These are phyloP conservation scores for Dissophora globulifera DNA, from an alignment of 192 early-diverging fungal species.

Conservation along the genomic window DNA sequence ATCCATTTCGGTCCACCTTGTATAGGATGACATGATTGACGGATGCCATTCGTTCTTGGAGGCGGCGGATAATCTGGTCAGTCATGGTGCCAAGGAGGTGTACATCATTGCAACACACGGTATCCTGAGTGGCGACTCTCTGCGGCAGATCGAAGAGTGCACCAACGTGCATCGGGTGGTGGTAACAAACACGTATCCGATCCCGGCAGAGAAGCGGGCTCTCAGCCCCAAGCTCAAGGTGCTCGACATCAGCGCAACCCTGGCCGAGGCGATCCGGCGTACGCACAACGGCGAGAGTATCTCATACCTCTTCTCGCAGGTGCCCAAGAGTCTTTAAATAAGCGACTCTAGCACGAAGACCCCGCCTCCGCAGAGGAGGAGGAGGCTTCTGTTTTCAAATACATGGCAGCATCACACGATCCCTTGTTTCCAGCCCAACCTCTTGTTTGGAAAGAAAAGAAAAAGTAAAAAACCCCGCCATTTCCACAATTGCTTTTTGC, in stretches of 20 bases:
- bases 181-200: constrained; percentile 92
- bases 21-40: constrained; percentile 94
- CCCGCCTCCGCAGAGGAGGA: too few relatives aligned
- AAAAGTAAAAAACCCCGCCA: too few relatives aligned
- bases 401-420: too few relatives aligned
- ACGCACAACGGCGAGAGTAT: constrained; percentile 96
- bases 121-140: constrained; percentile 88
- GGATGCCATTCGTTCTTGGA: constrained; percentile 90
- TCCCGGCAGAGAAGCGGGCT: constrained; percentile 72
- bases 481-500: too few relatives aligned
- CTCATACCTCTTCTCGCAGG: constrained; percentile 84
- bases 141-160: constrained; percentile 86
- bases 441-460: too few relatives aligned
- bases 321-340: constrained; percentile 42
- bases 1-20: neutral
- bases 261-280: constrained; percentile 81
- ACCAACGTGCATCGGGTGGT: constrained; percentile 80
- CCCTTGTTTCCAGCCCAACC: too few relatives aligned
- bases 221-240: constrained; percentile 81
- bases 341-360: too few relatives aligned
- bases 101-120: constrained; percentile 96
- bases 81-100: constrained; percentile 81
- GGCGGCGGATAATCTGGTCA: constrained; percentile 89
- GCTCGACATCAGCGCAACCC: constrained; percentile 90
- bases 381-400: too few relatives aligned